Base-by-base conservation (phyloP, 371 early-diverging fungal genomes). In the Rhizomucor miehei region DNA sequence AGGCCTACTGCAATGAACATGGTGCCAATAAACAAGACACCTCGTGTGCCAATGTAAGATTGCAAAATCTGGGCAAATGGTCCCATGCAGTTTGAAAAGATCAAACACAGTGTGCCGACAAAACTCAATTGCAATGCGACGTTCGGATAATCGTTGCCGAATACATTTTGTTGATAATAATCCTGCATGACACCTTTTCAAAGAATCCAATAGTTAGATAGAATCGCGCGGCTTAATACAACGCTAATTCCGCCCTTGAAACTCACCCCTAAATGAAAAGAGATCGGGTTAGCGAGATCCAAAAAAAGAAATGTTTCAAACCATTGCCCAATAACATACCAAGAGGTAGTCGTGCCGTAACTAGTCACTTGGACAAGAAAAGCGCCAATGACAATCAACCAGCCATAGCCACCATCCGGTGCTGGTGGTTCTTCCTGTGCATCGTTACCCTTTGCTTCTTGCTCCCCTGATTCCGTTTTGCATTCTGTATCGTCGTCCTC, bases 281-380 rank as follows among this genome's bases (percentile, higher is more conserved):
- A n/a, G 6, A 20, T 34, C n/a, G 36, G 17, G 25, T 35, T 23
- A 50, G 14, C 29, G 6, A 35, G 16, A 3, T 17, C 14, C 17
- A 29, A 34, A 45, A 10, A 36, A 20, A 20, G 8, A 44, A n/a
- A n/a, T 39, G 2, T 2, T 3, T 6, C n/a, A 20, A 40, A 9
- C 8, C 49, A 40, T n/a, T n/a, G n/a, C n/a, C n/a, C n/a, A n/a
- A n/a, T n/a, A n/a, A n/a, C n/a, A n/a, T 66, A 66, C 67, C 67
- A 66, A 34, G 62, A 49, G 17, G 67, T 54, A 37, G 52, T 50
- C 14, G 59, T 54, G 37, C 85, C 85, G 17, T 81, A 75, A 17
- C 76, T 71, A 23, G 67, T 69, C 51, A 80, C 66, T 50, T 80
- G 74, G 41, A 78, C 78, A 23, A 84, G 48, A 59, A 79, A 84